A percentile compares a stretch with the other conserved stretches of the same genome.
phyloP scores from a whole-genome alignment of 306 rosid genomes.

The Prunus kanzakura region DNA sequence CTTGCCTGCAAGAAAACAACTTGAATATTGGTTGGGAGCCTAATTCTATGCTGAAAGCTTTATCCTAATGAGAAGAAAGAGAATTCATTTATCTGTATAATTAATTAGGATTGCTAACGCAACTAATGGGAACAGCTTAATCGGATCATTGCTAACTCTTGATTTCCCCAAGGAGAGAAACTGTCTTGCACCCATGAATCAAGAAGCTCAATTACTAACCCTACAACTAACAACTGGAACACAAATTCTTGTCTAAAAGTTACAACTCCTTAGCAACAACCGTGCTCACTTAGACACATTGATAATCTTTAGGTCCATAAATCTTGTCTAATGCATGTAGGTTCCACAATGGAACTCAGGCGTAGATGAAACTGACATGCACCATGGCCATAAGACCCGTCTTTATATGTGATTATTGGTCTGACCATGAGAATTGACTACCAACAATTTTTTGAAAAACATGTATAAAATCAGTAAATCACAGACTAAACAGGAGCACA shows the following conservation, averaged over 20 bases:
- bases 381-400: not conserved
- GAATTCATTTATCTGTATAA: not conserved
- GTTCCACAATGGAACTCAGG: no score
- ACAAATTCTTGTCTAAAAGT: not conserved
- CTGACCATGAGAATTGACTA: not conserved
- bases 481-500: not conserved
- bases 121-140: not conserved
- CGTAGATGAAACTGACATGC: not conserved
- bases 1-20: slow-evolving; percentile 62
- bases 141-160: not conserved
- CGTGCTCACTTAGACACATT: not conserved
- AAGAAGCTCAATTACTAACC: not conserved
- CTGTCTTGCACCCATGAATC: not conserved
- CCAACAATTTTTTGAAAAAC: not conserved
- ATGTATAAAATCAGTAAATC: not conserved
- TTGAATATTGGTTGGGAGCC: not conserved
- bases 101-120: no score
- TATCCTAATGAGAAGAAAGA: not conserved
- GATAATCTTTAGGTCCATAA: not conserved
- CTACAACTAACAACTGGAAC: not conserved
- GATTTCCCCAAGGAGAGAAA: not conserved
- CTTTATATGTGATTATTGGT: not conserved
- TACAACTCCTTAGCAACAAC: not conserved
- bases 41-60: not conserved
- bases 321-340: slow-evolving; percentile 5